phyloP scores from a whole-genome alignment of 257 asterid species.

The Coffea canephora region DNA sequence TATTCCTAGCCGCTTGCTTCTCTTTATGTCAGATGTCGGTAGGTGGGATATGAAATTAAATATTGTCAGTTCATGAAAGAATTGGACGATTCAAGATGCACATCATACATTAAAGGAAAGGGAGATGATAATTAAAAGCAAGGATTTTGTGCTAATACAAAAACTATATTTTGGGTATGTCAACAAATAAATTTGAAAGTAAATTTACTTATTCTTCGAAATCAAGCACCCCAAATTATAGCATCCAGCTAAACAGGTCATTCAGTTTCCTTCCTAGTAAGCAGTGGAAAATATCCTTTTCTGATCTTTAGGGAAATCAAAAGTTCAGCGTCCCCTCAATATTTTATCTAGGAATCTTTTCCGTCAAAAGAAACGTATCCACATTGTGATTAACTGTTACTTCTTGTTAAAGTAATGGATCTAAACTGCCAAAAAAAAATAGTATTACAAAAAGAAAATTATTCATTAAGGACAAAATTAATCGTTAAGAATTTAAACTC shows the following conservation, averaged over 20 bases:
- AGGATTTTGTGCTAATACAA: too few relatives aligned
- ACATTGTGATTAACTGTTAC: background rate
- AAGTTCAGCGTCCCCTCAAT: background rate
- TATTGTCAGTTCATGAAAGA: background rate
- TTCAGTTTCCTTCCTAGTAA: background rate
- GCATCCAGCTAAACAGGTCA: too few relatives aligned
- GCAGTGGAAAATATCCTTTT: background rate
- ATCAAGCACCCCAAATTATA: background rate
- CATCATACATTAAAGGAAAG: too few relatives aligned
- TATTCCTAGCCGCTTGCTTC: background rate
- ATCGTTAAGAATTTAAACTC: conserved; percentile 15
- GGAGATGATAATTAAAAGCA: too few relatives aligned
- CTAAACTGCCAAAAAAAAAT: background rate
- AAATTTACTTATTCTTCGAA: too few relatives aligned
- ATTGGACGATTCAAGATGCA: background rate
- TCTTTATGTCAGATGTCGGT: background rate
- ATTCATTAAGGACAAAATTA: background rate
- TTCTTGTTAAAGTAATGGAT: background rate
- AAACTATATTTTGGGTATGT: too few relatives aligned
- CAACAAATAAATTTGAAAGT: too few relatives aligned
- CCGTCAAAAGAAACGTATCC: conserved; percentile 12
- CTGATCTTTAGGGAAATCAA: background rate
- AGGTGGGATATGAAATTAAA: background rate
- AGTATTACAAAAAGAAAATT: too few relatives aligned
- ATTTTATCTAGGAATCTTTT: conserved; percentile 2